These are phyloP conservation scores for Chlorociboria aeruginascens DNA, from an alignment of 495 filamentous ascomycete genomes.

Conservation along the genomic window DNA sequence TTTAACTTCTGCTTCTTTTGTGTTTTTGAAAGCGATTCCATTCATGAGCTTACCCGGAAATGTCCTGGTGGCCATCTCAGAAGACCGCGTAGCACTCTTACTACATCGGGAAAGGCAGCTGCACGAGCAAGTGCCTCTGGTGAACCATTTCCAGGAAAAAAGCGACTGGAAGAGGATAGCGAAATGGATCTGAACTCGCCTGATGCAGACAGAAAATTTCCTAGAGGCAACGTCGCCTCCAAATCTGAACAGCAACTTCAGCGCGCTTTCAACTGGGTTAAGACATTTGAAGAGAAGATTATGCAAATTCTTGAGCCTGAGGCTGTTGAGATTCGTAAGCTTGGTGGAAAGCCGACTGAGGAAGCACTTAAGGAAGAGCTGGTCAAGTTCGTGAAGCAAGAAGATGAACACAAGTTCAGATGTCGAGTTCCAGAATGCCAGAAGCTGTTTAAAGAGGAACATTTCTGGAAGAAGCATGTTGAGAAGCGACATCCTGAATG, in stretches of 20 bases:
- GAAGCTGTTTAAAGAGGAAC: conserved; percentile 92
- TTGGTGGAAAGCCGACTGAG: conserved; percentile 79
- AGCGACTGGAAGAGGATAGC: conserved; percentile 55
- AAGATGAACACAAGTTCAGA: conserved; percentile 90
- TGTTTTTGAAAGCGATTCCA: conserved; percentile 93
- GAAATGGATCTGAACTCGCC: conserved; percentile 42
- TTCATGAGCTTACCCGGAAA: conserved; percentile 90
- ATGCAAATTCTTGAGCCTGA: conserved; percentile 85
- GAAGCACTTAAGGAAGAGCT: conserved; percentile 83
- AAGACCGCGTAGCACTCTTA: conserved; percentile 73
- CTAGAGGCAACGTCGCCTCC: conserved; percentile 43
- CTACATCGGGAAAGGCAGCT: conserved; percentile 69
- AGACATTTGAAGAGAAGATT: conserved; percentile 94
- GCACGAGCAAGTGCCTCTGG: conserved; percentile 71
- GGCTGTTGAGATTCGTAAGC: conserved; percentile 68
- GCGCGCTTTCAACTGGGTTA: conserved; percentile 98
- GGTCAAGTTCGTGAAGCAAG: conserved; percentile 81
- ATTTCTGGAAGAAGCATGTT: conserved; percentile 95
- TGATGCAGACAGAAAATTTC: conserved; percentile 51
- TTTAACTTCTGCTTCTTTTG: conserved; percentile 99
- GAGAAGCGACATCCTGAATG: conserved; percentile 93
- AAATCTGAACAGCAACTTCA: conserved; percentile 86
- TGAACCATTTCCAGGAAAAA: conserved; percentile 69
- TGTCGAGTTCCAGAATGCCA: conserved; percentile 94
- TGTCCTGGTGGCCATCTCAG: conserved; percentile 94